A percentile compares a stretch with the other conserved stretches of the same genome.
phyloP scores from a whole-genome alignment of 345 rosid species.

The Garcia nutans region DNA sequence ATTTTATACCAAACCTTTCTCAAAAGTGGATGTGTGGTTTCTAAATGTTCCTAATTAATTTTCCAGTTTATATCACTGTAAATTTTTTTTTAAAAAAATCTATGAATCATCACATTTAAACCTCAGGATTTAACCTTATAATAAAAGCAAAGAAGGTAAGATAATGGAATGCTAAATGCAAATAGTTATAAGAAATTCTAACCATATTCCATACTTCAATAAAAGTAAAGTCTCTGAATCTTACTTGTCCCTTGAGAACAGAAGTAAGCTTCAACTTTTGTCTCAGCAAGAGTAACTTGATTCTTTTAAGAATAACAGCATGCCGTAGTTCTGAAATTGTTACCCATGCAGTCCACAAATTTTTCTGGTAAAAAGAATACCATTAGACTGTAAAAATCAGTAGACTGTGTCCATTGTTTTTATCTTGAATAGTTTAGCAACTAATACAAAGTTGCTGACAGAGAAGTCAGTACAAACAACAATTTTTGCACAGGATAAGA shows the following conservation, averaged over 20 bases:
- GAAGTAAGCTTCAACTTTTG: constrained; percentile 80
- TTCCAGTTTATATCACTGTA: background rate
- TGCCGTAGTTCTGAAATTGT: constrained; percentile 70
- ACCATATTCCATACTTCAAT: constrained; percentile 4
- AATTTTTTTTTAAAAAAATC: background rate
- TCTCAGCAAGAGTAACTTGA: constrained; percentile 68
- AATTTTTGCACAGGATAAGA: background rate
- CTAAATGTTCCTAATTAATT: background rate
- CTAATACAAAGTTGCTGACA: background rate
- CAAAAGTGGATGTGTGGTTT: background rate
- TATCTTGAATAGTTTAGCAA: constrained; percentile 5
- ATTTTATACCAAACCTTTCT: background rate
- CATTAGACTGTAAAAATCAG: constrained; percentile 18
- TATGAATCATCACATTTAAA: background rate
- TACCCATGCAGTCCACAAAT: constrained; percentile 82
- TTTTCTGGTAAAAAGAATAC: constrained; percentile 50
- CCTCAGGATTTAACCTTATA: background rate
- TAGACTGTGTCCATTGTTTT: background rate
- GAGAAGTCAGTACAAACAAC: background rate
- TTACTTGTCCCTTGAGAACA: constrained; percentile 82
- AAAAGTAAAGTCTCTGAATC: constrained; percentile 29
- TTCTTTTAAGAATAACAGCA: constrained; percentile 72
- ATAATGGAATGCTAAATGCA: constrained; percentile 8
- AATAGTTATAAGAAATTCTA: background rate
- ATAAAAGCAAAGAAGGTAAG: constrained; percentile 5